Conservation (phyloP, 208 protist genomes). For the Acanthamoeba lugdunensis region DNA sequence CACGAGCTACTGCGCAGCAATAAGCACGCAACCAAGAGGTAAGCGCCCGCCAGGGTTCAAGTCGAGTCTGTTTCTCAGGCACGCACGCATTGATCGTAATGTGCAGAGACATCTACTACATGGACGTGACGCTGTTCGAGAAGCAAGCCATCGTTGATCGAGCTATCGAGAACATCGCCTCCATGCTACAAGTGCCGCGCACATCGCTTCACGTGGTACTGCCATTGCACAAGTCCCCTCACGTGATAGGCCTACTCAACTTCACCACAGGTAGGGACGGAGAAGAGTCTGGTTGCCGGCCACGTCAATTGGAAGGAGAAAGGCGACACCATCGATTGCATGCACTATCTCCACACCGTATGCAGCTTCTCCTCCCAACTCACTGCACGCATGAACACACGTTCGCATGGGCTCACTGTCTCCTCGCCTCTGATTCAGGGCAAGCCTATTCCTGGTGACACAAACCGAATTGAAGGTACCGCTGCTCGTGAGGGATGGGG, state of each 20-base stretch:
- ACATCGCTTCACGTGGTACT: slow-evolving; percentile 16
- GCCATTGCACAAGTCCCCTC: background rate
- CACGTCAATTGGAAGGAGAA: slow-evolving; percentile 37
- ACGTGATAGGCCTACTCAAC: background rate
- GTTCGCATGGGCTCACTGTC: background rate
- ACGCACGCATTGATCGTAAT: background rate
- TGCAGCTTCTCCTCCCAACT: too few species aligned
- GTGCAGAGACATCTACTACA: slow-evolving; percentile 70
- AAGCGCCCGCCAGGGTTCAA: background rate
- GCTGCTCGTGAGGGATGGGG: background rate
- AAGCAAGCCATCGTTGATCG: slow-evolving; percentile 30
- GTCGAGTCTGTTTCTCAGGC: background rate
- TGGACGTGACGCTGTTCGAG: slow-evolving; percentile 34
- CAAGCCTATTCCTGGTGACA: slow-evolving; percentile 48
- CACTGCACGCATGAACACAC: background rate
- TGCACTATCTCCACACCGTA: slow-evolving; percentile 18
- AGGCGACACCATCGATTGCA: background rate
- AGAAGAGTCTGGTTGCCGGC: slow-evolving; percentile 37
- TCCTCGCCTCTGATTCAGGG: background rate
- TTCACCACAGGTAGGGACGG: background rate
- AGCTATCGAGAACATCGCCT: slow-evolving; percentile 62
- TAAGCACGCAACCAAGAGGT: slow-evolving; percentile 66
- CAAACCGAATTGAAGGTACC: background rate
- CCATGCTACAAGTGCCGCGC: slow-evolving; percentile 38
- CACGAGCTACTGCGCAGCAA: background rate